phyloP scores from a whole-genome alignment of 148 eudicot species.

The Nepenthes mirabilis region DNA sequence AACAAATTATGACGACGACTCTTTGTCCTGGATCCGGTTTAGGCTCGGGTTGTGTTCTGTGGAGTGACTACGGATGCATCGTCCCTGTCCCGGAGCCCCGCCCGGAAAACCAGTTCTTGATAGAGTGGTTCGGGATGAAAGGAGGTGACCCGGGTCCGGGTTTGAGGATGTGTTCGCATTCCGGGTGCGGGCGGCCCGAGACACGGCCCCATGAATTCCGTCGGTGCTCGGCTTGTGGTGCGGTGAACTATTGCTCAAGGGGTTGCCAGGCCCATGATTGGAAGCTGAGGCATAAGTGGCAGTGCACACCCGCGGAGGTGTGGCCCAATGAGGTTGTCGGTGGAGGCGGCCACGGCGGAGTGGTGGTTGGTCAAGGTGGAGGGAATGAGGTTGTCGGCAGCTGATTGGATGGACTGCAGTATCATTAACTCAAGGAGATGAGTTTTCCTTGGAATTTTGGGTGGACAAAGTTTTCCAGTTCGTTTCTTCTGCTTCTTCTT shows the following conservation, averaged over 20 bases:
- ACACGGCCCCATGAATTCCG: slow-evolving; percentile 53
- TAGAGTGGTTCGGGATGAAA: slow-evolving; percentile 25
- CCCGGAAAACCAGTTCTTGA: slow-evolving; percentile 27
- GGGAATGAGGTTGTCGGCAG: slow-evolving; percentile 2
- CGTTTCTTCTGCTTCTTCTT: no score
- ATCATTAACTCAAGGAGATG: no score
- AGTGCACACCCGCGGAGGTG: slow-evolving; percentile 32
- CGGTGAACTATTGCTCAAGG: slow-evolving; percentile 61
- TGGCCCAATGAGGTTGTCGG: slow-evolving; percentile 8
- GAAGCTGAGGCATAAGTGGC: slow-evolving; percentile 53
- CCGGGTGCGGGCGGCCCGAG: slow-evolving; percentile 60
- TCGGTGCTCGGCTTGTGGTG: slow-evolving; percentile 55
- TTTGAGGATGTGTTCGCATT: slow-evolving; percentile 30
- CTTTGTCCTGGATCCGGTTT: neutral
- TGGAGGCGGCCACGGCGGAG: slow-evolving; percentile 7
- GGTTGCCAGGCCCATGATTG: slow-evolving; percentile 41
- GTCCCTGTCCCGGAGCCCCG: slow-evolving; percentile 14
- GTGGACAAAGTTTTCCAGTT: no score
- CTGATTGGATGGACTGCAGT: neutral
- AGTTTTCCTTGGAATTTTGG: no score
- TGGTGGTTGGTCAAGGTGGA: neutral
- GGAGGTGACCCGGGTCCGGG: slow-evolving; percentile 6
- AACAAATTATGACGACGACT: neutral
- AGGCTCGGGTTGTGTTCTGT: slow-evolving; percentile 4
- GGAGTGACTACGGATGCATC: slow-evolving; percentile 17